Conservation (phyloP, 371 early-diverging fungal species). For the Syncephalastrum monosporum region DNA sequence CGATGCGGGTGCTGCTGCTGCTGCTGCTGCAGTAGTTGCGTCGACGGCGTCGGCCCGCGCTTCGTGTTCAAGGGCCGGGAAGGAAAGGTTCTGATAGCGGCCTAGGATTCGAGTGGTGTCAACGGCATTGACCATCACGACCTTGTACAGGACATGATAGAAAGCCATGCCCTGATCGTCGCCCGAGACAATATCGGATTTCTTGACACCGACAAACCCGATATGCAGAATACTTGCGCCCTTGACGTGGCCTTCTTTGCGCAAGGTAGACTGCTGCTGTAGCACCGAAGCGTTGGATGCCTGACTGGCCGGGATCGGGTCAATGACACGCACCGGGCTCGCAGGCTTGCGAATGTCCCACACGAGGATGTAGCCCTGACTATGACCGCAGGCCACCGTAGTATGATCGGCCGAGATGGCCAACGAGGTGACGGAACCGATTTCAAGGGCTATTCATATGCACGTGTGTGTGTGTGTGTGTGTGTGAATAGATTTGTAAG, state of each 20-base stretch:
- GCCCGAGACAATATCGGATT: slow-evolving; percentile 67
- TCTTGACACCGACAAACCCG: slow-evolving; percentile 66
- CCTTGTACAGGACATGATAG: slow-evolving; percentile 67
- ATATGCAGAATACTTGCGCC: slow-evolving; percentile 71
- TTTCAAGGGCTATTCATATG: slow-evolving; percentile 43
- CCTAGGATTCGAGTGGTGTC: slow-evolving; percentile 71
- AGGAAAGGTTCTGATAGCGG: slow-evolving; percentile 53
- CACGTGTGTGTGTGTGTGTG: too few relatives aligned
- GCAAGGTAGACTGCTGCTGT: slow-evolving; percentile 33
- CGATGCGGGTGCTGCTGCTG: not conserved
- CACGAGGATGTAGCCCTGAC: slow-evolving; percentile 67
- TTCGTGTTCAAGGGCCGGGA: slow-evolving; percentile 21
- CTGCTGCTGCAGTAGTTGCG: not conserved
- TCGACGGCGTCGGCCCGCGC: slow-evolving; percentile 8
- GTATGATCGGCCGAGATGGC: slow-evolving; percentile 71
- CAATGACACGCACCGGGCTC: slow-evolving; percentile 51
- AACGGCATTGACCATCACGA: slow-evolving; percentile 68
- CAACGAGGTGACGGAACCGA: slow-evolving; percentile 73
- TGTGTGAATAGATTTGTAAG: too few relatives aligned
- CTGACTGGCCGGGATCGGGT: slow-evolving; percentile 45
- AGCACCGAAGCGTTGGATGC: slow-evolving; percentile 26
- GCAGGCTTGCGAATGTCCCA: slow-evolving; percentile 68
- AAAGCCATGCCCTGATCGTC: slow-evolving; percentile 79
- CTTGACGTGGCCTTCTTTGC: slow-evolving; percentile 69
- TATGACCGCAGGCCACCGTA: slow-evolving; percentile 70